Evolutionary conservation across 345 rosid genomes (phyloP), one percentile per base, ranked within the genome.

Genomic region (Eutrema yunnanense): DNA sequence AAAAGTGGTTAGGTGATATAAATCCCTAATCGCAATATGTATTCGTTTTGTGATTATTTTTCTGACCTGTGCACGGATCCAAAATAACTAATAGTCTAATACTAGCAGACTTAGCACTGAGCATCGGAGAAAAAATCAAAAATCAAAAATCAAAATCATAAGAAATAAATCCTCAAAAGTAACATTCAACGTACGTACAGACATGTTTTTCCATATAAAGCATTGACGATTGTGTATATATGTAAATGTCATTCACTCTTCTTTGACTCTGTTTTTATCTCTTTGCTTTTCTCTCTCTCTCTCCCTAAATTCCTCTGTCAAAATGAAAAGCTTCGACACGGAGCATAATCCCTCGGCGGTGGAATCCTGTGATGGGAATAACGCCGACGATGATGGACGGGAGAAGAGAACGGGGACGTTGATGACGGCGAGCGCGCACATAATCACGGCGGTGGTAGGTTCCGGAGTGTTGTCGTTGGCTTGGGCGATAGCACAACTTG

Each of bases 371-470:
- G 52, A 51, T 13, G 30, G 27, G 37, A 86, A 86, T 47, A 72
- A 73, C 78, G 43, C 86, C 37, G 97, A 91, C 37, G 97, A 91
- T 13, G 96, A 91, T 56, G 96, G 96, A 29, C 82, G 86, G 30
- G 61, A 37, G 32, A 88, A 84, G 72, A 77, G 96, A 78, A 87
- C 86, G 8, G 97, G 95, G 77, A 83, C 30, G 59, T 47, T 56
- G 48, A 0, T 43, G 19, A 76, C 79, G 11, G 66, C 75, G 8
- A 89, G 91, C 74, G 91, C 97, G 5, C 98, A 94, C 67, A 94
- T 94, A 12, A 89, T 94, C 43, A 94, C 98, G 3, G 97, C 97
- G 2, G 97, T 94, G 65, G 90, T 94, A 16, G 98, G 96, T 0
- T 90, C 95, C 10, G 98, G 98, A 10, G 97, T 90, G 70, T 62